phyloP scores from a whole-genome alignment of 2,329 filamentous ascomycete genomes.

The Cytospora paraplurivora region DNA sequence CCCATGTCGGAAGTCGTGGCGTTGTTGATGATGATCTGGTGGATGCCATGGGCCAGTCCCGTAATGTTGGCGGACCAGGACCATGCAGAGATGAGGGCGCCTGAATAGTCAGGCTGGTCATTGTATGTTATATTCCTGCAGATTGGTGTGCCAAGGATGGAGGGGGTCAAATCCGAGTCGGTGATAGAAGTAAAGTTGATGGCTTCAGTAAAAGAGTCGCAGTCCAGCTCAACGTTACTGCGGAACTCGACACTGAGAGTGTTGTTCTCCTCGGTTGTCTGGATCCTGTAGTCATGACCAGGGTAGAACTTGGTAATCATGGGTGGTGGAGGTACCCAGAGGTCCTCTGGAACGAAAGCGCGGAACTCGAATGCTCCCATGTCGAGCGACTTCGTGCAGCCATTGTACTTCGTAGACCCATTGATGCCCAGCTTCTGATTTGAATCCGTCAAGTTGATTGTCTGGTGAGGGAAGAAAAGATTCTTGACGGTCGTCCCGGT shows the following conservation, averaged over 20 bases:
- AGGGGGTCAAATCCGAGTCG: conserved; percentile 33
- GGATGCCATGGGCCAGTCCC: conserved; percentile 59
- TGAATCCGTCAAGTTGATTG: conserved; percentile 50
- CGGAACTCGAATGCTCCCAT: conserved; percentile 59
- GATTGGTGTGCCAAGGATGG: conserved; percentile 14
- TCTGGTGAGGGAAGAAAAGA: conserved; percentile 64
- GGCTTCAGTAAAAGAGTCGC: conserved; percentile 50
- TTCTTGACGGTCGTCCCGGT: conserved; percentile 61
- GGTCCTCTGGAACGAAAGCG: conserved; percentile 57
- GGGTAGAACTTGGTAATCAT: conserved; percentile 61
- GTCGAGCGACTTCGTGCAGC: conserved; percentile 54
- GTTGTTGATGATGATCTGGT: conserved; percentile 58
- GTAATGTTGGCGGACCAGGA: conserved; percentile 40
- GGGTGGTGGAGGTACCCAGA: conserved; percentile 54
- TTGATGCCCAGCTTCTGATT: conserved; percentile 48
- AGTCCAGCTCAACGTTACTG: conserved; percentile 62
- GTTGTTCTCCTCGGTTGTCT: conserved; percentile 46
- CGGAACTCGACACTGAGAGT: conserved; percentile 50
- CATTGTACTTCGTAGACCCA: conserved; percentile 50
- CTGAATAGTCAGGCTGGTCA: conserved; percentile 43
- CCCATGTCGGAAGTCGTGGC: conserved; percentile 45
- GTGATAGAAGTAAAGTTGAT: conserved; percentile 57
- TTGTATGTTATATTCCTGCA: conserved; percentile 19
- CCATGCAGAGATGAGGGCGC: conserved; percentile 56
- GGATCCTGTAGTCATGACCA: conserved; percentile 61